Conservation (phyloP, 225 moss, liverwort and hornwort species). For the Pleurozium schreberi region DNA sequence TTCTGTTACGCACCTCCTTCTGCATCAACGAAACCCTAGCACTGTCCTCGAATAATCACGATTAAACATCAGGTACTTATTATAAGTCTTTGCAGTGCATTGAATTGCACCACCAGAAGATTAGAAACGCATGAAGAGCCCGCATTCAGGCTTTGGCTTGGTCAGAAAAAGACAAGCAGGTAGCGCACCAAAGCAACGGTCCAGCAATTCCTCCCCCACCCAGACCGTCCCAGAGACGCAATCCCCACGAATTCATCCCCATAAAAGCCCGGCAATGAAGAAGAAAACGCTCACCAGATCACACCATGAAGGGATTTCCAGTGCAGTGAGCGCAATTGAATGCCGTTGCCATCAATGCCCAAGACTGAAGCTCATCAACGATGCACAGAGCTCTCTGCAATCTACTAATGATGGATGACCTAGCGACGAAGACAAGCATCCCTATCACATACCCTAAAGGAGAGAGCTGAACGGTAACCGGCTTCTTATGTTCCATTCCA, state of each 20-base stretch:
- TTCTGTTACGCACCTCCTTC: not conserved
- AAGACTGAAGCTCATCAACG: not conserved
- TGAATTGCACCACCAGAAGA: not conserved
- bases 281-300: conserved; percentile 1
- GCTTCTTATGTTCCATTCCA: not conserved
- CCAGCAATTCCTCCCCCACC: not conserved
- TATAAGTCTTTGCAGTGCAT: not conserved
- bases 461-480: not conserved
- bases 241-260: not conserved
- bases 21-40: not conserved
- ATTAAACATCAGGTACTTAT: not conserved
- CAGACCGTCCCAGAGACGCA: not conserved
- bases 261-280: not conserved
- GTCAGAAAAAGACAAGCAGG: not conserved
- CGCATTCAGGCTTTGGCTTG: not conserved
- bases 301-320: not conserved
- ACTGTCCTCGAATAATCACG: not conserved
- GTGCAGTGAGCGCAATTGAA: not conserved
- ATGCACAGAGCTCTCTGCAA: not conserved
- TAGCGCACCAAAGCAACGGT: conserved; percentile 4
- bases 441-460: not conserved
- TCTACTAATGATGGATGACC: not conserved
- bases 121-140: not conserved
- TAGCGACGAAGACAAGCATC: not conserved
- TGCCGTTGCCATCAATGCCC: conserved; percentile 5